Percentiles rank a stretch among this genome's conserved stretches.
These are phyloP conservation scores for Austroboletus novae-zelandiae DNA, from an alignment of 1,284 basidiomycete genomes.

Conservation along the genomic window DNA sequence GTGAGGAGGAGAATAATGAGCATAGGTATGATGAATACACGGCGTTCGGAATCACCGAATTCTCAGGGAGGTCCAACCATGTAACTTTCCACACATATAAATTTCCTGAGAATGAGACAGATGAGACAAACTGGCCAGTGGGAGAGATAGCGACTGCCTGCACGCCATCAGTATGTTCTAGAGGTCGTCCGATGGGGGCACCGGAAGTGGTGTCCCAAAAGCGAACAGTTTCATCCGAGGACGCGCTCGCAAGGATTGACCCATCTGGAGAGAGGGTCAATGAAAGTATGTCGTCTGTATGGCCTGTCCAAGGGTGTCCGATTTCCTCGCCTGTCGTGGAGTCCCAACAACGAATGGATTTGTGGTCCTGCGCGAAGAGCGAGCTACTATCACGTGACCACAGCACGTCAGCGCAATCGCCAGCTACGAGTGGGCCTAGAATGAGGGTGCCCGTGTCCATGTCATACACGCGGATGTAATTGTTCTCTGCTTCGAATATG, in stretches of 20 bases:
- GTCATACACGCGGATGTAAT: neutral
- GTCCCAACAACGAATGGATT: conserved; percentile 4
- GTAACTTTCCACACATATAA: conserved; percentile 6
- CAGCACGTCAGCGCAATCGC: neutral
- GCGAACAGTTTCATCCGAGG: conserved; percentile 2
- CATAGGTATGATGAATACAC: neutral
- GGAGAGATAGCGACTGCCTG: conserved; percentile 1
- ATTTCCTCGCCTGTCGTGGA: neutral
- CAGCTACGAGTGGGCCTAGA: neutral
- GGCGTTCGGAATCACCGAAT: neutral
- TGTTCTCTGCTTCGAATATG: neutral
- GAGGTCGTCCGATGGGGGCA: neutral
- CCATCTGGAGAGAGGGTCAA: conserved; percentile 2
- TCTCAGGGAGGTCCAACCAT: neutral
- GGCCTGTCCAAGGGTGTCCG: conserved; percentile 7
- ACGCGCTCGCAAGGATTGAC: conserved; percentile 4
- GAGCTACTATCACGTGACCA: conserved; percentile 13
- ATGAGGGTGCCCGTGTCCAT: neutral
- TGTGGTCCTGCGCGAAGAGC: neutral
- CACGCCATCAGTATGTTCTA: neutral
- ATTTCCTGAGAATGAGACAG: neutral
- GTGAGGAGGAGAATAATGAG: neutral
- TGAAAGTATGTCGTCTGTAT: neutral
- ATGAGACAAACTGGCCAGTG: conserved; percentile 2
- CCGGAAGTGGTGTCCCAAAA: conserved; percentile 8